Base-by-base conservation (phyloP, 2,329 filamentous ascomycete species). In the Exophiala viscosa region DNA sequence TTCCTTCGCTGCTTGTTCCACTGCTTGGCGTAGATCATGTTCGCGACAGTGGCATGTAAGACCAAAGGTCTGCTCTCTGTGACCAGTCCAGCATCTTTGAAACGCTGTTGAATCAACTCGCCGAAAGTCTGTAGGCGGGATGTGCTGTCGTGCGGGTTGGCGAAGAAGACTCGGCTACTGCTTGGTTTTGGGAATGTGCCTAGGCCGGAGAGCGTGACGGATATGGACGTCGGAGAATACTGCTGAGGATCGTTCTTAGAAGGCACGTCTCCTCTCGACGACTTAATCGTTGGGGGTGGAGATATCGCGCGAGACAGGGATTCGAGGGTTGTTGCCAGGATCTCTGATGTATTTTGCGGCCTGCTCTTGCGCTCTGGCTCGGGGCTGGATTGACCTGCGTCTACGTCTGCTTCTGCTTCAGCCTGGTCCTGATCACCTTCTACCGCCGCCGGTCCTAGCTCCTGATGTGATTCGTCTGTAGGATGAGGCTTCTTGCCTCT, bases 1-100 rank as follows among this genome's bases (percentile, higher is more conserved):
- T 56, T 55, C 34, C 34, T 41, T 18, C 34, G 6, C 35, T 3
- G n/a, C 38, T 45, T 5, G 18, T 18, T 28, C 23, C 23, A 28
- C 23, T 28, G 23, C 32, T 54, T 55, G 33, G 68, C 83, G 66
- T 96, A 95, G 11, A 90, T 81, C 0, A 90, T 95, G 68, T 96
- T 96, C 45, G 93, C 71, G 3, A 96, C 73, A 0, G 92, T 96
- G 14, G 88, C 90, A 66, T 96, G 92, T 46, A 96, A 70, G 15
- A 88, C 78, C 57, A 96, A 68, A 5, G 82, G 79, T 49, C 88
- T 73, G 10, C 73, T 50, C 34, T 64, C 60, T 2, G 53, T 54
- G 44, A 57, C 61, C n/a, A 76, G 71, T 0, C 71, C 71, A 5
- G 69, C 72, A n/a, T 72, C 66, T 1, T 70, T 62, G 54, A 76